Evolutionary conservation across 176 grass and related monocot genomes (phyloP), one percentile per base, ranked within the genome.

Genomic region (Puya raimondii): DNA sequence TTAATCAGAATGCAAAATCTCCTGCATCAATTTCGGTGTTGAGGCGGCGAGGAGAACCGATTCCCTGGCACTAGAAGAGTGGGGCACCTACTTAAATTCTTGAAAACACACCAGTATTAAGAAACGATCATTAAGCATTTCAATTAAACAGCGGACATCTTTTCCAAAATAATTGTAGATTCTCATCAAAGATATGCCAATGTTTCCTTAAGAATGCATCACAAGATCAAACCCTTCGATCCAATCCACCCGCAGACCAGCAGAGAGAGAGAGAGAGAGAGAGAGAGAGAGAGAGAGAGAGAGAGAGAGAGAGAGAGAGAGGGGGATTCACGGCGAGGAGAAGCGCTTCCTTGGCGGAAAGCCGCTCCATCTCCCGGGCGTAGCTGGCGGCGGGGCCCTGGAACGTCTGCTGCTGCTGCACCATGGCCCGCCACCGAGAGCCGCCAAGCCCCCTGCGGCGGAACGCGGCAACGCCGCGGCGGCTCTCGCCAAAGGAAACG

Each of bases 301-400:
- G 22, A 47, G 22, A n/a, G 21, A 64, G 11, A 1, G 10, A 53
- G 50, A 58, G 80, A 82, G 53, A 23, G 25, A 69, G 9, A 69
- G 20, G 18, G 2, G 5, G 20, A 48, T 66, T 77, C 70, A 99
- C 94, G 17, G 90, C 90, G 42, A 99, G 94, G 67, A 93, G 90
- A 48, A 99, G 94, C 3, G 94, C 90, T 75, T 99, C 90, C 71
- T 99, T 99, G 82, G 90, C 87, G 54, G 90, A 93, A 54, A 99
- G 85, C 50, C 90, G 90, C 72, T 99, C 94, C 87, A 99, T 99
- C 80, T 99, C 94, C 22, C 90, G 84, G 63, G 94, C 94, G 77
- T 99, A 99, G 80, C 70, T 92, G 17, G 89, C 82, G 47, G 89
- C 67, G n/a, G 89, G 69, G 0, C 89, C 87, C 64, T 80, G 80